These are phyloP conservation scores for Marsdenia floribunda DNA, from an alignment of 257 asterid species.

Conservation along the genomic window DNA sequence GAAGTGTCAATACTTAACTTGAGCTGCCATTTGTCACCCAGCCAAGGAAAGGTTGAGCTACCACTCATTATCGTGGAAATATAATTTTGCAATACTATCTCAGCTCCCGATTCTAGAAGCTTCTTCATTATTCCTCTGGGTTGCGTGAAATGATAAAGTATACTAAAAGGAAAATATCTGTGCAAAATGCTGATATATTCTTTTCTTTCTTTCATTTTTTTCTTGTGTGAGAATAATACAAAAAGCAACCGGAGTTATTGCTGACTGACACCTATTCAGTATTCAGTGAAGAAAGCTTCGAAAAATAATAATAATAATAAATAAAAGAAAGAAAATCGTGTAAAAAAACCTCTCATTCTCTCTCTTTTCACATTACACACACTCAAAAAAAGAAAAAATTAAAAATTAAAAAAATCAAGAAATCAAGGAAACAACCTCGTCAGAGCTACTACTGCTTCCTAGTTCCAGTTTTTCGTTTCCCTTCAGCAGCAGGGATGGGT, in stretches of 20 bases:
- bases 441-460: conserved; percentile 63
- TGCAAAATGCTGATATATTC: neutral
- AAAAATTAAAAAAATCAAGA: conserved; percentile 11
- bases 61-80: too few species aligned
- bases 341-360: conserved; percentile 25
- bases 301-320: neutral
- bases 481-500: conserved; percentile 40
- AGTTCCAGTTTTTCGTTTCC: conserved; percentile 54
- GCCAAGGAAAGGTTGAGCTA: too few species aligned
- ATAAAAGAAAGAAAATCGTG: conserved; percentile 15
- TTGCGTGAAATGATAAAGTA: too few species aligned
- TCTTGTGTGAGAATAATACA: conserved; percentile 24
- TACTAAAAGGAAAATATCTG: neutral
- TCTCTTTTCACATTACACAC: conserved; percentile 21
- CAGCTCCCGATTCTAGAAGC: too few species aligned
- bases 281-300: conserved; percentile 17
- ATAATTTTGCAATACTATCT: too few species aligned
- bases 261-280: conserved; percentile 22
- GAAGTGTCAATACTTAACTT: too few species aligned
- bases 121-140: too few species aligned
- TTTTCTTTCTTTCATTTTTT: neutral
- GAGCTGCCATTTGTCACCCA: too few species aligned
- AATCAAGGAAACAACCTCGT: conserved; percentile 19
- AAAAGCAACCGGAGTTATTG: conserved; percentile 56
- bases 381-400: neutral